Base-by-base conservation (phyloP, 1,139 yeast genomes). In the Wickerhamomyces sp. region DNA sequence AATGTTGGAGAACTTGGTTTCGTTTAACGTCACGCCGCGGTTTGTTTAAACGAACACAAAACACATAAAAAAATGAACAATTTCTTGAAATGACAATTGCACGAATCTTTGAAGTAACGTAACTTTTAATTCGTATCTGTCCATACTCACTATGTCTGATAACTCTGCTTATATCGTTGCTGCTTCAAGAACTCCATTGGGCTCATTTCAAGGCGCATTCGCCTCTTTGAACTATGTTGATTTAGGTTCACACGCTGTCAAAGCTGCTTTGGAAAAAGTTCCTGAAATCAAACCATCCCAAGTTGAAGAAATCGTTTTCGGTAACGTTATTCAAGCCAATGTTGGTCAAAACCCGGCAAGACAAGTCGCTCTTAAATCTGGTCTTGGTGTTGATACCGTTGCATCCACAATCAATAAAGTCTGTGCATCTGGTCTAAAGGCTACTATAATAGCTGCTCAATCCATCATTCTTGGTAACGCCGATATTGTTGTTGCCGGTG, bases 281-380 rank as follows among this genome's bases (percentile, higher is more conserved):
- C 93, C 95, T 37, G 76, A 79, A 60, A 71, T 91, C 63, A 72
- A 83, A 53, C 78, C 95, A 33, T 68, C 71, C 30, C 78, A 73
- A 41, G 94, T 84, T 39, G 96, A 91, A 51, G 97, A 91, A 63
- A 76, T 91, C 54, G 70, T 85, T 53, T 89, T 88, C 59, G 98
- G 98, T 55, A 87, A 88, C 54, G 98, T 88, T 35, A 68, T 86
- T 57, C 85, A 86, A 54, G 97, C 97, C 48, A 87, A 87, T 55
- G 78, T 87, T 39, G 98, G 98, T 45, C 98, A 91, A 66, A 91
- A 91, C 44, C 97, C 97, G 31, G 98, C 97, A 29, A 83, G 97
- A 64, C 98, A 91, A 67, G 97, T 91, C 39, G 96, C 96, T 14
- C 58, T 89, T 49, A 83, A 80, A 58, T 85, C 97, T 18, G 97